Base-by-base conservation (phyloP, 2,329 filamentous ascomycete species). In the Pezicula neosporulosa region DNA sequence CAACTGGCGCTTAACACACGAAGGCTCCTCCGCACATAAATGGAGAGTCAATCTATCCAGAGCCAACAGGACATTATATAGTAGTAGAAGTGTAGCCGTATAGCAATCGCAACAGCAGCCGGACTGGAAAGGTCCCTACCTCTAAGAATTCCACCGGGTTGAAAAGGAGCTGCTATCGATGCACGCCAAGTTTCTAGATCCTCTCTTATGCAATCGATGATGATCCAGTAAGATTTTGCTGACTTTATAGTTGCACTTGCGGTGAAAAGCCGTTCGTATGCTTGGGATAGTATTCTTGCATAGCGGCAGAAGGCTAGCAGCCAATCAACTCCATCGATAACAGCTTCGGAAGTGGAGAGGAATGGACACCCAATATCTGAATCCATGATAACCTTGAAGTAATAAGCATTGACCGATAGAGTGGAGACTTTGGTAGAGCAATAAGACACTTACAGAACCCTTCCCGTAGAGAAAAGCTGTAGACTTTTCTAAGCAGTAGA, bases 401-500 rank as follows among this genome's bases (percentile, higher is more conserved):
- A 15, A 38, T 38, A 16, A 38, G 36, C 16, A 15, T 38, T 38
- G 12, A 4, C 7, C 24, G 5, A 6, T 1, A 6, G 24, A 24
- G 24, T 24, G 24, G 7, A 6, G 24, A 24, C 24, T 6, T 24
- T 6, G 24, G 24, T 24, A 24, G 24, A 24, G 24, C 4, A 38
- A 2, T 38, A 36, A n/a, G 9, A 36, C 7, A 58, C 64, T 51
- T 45, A 70, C 66, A 9, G 69, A 70, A 37, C 54, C 62, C n/a
- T 55, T 59, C 3, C 63, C 59, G 5, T 52, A 54, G 35, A 62
- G 60, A 43, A 72, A 70, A 19, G 57, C 62, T 0, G 53, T 53
- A 4, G 61, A 58, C 45, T 72, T 72, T 41, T 73, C 71, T n/a
- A 72, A 35, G 10, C 57, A 56, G 45, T 72, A 72, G 10, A 72